Evolutionary conservation across 2,329 filamentous ascomycete genomes (phyloP).

Genomic region (Aspergillus ochraceoroseus): DNA sequence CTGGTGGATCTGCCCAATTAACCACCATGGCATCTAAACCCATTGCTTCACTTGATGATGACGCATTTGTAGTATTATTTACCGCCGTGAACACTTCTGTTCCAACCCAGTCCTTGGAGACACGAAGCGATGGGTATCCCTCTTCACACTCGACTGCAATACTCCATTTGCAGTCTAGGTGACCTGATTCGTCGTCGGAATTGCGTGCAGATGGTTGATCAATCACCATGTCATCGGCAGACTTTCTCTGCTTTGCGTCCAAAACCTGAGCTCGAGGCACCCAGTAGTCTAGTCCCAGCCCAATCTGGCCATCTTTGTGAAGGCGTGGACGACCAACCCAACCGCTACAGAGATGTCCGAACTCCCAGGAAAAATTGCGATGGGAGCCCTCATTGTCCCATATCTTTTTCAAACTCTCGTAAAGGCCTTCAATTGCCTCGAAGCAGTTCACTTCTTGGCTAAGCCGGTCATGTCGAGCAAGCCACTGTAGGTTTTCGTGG

Average conservation of each 20-base stretch:
- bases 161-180: constrained; percentile 32
- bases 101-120: constrained; percentile 44
- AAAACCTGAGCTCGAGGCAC: constrained; percentile 34
- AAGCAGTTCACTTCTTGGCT: constrained; percentile 46
- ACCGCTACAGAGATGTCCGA: constrained; percentile 41
- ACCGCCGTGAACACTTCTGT: constrained; percentile 32
- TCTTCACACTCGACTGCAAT: constrained; percentile 44
- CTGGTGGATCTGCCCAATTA: constrained; percentile 40
- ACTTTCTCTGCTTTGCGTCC: constrained; percentile 28
- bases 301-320: constrained; percentile 39
- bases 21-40: constrained; percentile 30
- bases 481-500: constrained; percentile 42
- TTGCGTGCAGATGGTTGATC: constrained; percentile 25
- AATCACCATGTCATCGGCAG: constrained; percentile 33
- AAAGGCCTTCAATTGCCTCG: constrained; percentile 43
- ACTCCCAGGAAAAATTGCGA: constrained; percentile 27
- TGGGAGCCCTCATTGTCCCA: constrained; percentile 42
- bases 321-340: constrained; percentile 41
- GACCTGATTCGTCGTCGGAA: constrained; percentile 17
- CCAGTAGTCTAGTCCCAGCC: constrained; percentile 44
- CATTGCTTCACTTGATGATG: constrained; percentile 20
- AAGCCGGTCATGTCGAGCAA: constrained; percentile 43
- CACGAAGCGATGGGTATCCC: constrained; percentile 42
- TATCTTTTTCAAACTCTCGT: constrained; percentile 40
- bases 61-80: constrained; percentile 22